Conservation (phyloP, 1,284 basidiomycete species). For the Pseudozyma sp. region DNA sequence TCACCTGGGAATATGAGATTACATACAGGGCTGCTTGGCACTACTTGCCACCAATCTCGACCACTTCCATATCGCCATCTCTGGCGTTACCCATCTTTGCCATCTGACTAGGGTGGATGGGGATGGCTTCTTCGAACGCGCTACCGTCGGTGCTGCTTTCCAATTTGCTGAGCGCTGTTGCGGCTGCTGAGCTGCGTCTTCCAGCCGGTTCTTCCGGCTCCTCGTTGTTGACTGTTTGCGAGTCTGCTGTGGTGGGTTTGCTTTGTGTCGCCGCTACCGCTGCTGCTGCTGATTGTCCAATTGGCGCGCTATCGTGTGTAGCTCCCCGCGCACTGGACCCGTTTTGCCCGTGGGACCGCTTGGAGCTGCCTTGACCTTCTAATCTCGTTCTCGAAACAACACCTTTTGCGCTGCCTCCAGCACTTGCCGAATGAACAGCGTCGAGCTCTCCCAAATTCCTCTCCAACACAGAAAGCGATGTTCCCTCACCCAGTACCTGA, state of each 20-base stretch:
- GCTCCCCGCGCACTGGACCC: neutral
- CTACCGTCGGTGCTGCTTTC: constrained; percentile 16
- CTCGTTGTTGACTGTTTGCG: neutral
- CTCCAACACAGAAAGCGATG: constrained; percentile 48
- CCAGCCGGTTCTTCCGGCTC: constrained; percentile 14
- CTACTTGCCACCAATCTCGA: constrained; percentile 5
- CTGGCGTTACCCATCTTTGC: constrained; percentile 18
- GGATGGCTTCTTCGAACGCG: constrained; percentile 37
- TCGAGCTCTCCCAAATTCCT: constrained; percentile 53
- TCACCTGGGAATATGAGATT: too few species aligned
- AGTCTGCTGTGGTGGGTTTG: constrained; percentile 5
- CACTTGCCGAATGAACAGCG: constrained; percentile 7
- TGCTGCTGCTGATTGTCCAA: neutral
- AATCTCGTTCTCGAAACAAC: constrained; percentile 12
- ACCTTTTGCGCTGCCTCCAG: constrained; percentile 7
- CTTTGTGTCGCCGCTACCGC: neutral
- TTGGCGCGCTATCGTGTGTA: constrained; percentile 1
- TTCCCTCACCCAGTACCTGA: constrained; percentile 58
- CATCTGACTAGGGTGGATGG: constrained; percentile 39
- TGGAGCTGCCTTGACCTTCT: neutral
- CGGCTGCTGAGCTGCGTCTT: constrained; percentile 15
- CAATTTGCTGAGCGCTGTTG: constrained; percentile 14
- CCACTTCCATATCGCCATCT: constrained; percentile 31
- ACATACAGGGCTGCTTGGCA: neutral
- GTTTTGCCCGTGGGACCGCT: constrained; percentile 1